Conservation (phyloP, 345 rosid species). For the Euphorbia tirucalli region DNA sequence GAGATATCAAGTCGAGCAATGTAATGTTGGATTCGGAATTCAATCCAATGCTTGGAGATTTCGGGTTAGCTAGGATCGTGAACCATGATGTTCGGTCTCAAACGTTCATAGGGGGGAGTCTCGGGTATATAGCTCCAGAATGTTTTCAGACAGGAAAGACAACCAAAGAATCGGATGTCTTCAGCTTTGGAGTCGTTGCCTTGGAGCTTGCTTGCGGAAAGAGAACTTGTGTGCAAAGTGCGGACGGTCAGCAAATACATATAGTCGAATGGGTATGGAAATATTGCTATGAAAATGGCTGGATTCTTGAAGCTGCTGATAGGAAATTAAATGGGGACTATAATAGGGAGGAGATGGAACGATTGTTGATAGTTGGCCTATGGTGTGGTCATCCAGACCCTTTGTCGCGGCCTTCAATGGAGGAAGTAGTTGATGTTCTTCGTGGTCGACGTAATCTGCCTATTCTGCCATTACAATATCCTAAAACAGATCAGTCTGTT, state of each 20-base stretch:
- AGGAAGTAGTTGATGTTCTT: neutral
- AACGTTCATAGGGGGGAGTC: neutral
- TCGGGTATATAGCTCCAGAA: conserved; percentile 1
- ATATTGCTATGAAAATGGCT: too few species aligned
- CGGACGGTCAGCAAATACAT: too few species aligned
- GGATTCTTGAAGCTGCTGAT: too few species aligned
- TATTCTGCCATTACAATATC: neutral
- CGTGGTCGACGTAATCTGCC: neutral
- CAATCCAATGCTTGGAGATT: neutral
- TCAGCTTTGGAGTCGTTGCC: conserved; percentile 5
- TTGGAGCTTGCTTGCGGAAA: neutral
- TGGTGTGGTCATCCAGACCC: neutral
- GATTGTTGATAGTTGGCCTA: too few species aligned
- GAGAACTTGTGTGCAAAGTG: neutral
- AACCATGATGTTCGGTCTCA: neutral
- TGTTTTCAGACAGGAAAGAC: too few species aligned
- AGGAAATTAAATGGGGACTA: too few species aligned
- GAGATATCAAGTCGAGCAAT: conserved; percentile 5
- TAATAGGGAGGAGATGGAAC: too few species aligned
- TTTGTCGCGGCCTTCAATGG: neutral
- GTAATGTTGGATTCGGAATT: neutral
- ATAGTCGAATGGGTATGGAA: too few species aligned
- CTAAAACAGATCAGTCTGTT: neutral
- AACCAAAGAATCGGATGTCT: too few species aligned
- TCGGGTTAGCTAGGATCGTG: neutral